These are phyloP conservation scores for Dillenia suffruticosa DNA, from an alignment of 164 flowering plant species.

Conservation along the genomic window DNA sequence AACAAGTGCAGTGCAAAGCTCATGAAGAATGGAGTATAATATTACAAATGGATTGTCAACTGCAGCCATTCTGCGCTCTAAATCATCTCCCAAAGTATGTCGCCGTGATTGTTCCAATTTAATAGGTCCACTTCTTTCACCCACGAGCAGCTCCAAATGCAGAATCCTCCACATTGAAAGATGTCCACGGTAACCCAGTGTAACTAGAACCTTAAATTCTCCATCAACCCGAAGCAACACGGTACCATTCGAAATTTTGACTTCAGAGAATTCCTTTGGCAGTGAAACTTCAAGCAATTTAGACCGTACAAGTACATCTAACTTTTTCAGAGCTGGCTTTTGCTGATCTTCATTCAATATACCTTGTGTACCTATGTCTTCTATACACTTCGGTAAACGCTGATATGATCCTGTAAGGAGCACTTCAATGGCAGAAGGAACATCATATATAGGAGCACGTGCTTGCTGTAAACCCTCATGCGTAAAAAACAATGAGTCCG, in stretches of 20 bases:
- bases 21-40: conserved; percentile 88
- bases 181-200: conserved; percentile 97
- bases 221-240: conserved; percentile 77
- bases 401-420: conserved; percentile 77
- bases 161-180: conserved; percentile 90
- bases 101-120: conserved; percentile 77
- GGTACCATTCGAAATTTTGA: conserved; percentile 82
- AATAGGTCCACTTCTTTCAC: conserved; percentile 77
- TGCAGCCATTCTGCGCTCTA: conserved; percentile 95
- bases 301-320: conserved; percentile 79
- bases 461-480: conserved; percentile 98
- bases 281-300: conserved; percentile 75
- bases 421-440: conserved; percentile 89
- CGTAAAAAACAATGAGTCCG: conserved; percentile 95
- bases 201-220: conserved; percentile 84
- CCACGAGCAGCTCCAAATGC: conserved; percentile 92
- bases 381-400: conserved; percentile 91
- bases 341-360: conserved; percentile 61
- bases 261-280: conserved; percentile 77
- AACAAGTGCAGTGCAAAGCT: conserved; percentile 79
- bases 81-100: conserved; percentile 85
- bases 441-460: conserved; percentile 97
- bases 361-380: conserved; percentile 68
- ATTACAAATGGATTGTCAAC: conserved; percentile 74
- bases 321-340: conserved; percentile 67